phyloP scores from a whole-genome alignment of 2,329 filamentous ascomycete species.

The Helotiales sp. region DNA sequence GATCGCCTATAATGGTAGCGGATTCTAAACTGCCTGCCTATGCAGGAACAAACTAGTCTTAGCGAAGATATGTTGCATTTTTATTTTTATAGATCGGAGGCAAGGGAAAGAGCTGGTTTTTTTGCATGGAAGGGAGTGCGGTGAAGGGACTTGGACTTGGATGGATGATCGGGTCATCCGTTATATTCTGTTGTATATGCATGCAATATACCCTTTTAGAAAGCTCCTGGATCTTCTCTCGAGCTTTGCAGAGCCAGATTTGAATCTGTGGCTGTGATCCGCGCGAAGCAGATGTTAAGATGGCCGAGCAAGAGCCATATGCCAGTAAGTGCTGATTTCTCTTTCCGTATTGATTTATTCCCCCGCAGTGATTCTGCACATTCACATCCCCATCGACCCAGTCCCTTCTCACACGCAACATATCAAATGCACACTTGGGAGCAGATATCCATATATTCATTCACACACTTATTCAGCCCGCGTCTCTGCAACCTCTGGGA shows the following conservation, averaged over 20 bases:
- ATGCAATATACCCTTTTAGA: constrained; percentile 14
- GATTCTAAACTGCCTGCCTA: constrained; percentile 21
- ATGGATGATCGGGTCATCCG: too few species aligned
- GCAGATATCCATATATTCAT: too few species aligned
- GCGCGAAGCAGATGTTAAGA: too few species aligned
- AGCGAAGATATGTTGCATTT: background rate
- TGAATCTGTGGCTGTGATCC: too few species aligned
- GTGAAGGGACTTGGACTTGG: too few species aligned
- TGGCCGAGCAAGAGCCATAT: too few species aligned
- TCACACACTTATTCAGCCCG: too few species aligned
- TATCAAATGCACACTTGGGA: too few species aligned
- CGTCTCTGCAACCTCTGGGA: background rate
- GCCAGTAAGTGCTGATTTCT: background rate
- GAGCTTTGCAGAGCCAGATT: background rate
- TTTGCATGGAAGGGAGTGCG: background rate
- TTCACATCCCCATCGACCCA: too few species aligned
- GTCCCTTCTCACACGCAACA: too few species aligned
- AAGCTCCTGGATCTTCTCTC: background rate
- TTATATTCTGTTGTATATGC: constrained; percentile 12
- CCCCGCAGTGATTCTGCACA: too few species aligned
- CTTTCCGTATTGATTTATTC: too few species aligned
- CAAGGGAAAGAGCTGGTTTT: background rate
- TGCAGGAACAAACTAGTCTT: background rate
- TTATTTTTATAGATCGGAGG: background rate
- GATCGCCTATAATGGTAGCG: constrained; percentile 60